These are phyloP conservation scores for Brettanomyces bruxellensis DNA, from an alignment of 805 yeast species.

Conservation along the genomic window DNA sequence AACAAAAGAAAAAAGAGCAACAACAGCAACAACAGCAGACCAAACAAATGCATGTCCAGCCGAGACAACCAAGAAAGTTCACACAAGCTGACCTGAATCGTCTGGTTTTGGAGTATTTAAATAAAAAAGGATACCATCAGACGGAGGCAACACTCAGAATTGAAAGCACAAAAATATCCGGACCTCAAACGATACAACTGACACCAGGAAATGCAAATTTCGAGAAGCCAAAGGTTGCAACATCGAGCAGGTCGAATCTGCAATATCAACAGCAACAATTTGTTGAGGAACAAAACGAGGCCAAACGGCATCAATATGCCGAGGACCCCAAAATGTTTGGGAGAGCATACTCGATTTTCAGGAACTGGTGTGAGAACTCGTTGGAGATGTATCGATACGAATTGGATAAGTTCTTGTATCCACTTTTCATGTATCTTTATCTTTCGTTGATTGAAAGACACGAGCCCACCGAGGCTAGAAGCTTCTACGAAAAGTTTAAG, in stretches of 20 bases:
- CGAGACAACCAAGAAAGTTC: conserved; percentile 4
- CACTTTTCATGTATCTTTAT: conserved; percentile 85
- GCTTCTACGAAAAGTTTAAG: conserved; percentile 66
- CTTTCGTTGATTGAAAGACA: conserved; percentile 68
- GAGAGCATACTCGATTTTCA: conserved; percentile 72
- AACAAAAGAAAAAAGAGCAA: conserved; percentile 10
- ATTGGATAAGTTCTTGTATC: conserved; percentile 73
- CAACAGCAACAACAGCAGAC: conserved; percentile 14
- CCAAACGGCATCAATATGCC: conserved; percentile 31
- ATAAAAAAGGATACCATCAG: conserved; percentile 86
- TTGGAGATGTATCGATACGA: conserved; percentile 89
- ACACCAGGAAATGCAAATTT: conserved; percentile 34
- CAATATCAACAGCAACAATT: conserved; percentile 23
- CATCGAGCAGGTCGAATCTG: conserved; percentile 26
- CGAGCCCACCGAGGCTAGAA: conserved; percentile 51
- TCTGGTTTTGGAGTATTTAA: conserved; percentile 85
- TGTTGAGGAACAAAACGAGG: conserved; percentile 16
- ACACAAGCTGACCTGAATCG: conserved; percentile 83
- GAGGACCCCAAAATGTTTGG: conserved; percentile 62
- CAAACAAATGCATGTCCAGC: conserved; percentile 4
- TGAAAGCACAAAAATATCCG: conserved; percentile 61
- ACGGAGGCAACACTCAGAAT: conserved; percentile 92
- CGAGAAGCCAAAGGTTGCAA: conserved; percentile 24
- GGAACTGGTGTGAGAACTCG: conserved; percentile 86
- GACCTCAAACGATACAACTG: conserved; percentile 39